phyloP scores from a whole-genome alignment of 768 basidiomycete species.

The Polyporus arcularius region DNA sequence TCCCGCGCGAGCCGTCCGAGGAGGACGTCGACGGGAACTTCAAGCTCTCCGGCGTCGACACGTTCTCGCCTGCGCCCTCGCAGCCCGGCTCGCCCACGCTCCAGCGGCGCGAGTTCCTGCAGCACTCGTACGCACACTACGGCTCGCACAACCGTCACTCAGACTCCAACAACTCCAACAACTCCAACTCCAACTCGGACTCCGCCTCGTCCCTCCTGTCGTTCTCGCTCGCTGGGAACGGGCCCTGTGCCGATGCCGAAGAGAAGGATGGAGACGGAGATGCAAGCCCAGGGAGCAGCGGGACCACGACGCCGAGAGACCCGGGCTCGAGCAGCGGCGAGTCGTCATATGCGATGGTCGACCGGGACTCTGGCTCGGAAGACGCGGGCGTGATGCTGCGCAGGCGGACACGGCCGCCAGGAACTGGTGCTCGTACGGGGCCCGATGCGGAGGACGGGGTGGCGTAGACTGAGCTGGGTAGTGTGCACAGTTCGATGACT shows the following conservation, averaged over 20 bases:
- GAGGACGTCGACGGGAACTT: slow-evolving; percentile 40
- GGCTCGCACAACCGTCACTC: slow-evolving; percentile 5
- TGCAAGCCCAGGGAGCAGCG: slow-evolving; percentile 3
- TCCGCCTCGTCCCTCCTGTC: background rate
- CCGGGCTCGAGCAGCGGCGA: slow-evolving; percentile 25
- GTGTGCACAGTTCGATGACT: background rate
- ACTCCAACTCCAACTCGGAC: background rate
- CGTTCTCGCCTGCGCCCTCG: slow-evolving; percentile 73
- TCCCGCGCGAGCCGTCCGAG: slow-evolving; percentile 10
- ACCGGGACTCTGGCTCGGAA: slow-evolving; percentile 27
- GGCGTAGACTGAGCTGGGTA: background rate
- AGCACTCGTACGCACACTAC: slow-evolving; percentile 16
- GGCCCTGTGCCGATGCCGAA: slow-evolving; percentile 4
- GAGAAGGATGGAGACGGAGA: background rate
- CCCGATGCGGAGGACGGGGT: slow-evolving; percentile 10
- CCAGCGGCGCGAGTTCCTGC: slow-evolving; percentile 22
- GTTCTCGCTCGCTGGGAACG: background rate
- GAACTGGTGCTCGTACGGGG: slow-evolving; percentile 11
- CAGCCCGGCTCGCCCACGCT: slow-evolving; percentile 65
- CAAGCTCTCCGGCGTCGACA: slow-evolving; percentile 66
- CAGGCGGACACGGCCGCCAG: slow-evolving; percentile 20
- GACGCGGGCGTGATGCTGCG: slow-evolving; percentile 24
- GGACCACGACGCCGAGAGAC: slow-evolving; percentile 12
- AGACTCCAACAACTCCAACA: background rate
- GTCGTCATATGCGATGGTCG: slow-evolving; percentile 27